Conservation (phyloP, 2,329 filamentous ascomycete species). For the Colletotrichum aenigma region DNA sequence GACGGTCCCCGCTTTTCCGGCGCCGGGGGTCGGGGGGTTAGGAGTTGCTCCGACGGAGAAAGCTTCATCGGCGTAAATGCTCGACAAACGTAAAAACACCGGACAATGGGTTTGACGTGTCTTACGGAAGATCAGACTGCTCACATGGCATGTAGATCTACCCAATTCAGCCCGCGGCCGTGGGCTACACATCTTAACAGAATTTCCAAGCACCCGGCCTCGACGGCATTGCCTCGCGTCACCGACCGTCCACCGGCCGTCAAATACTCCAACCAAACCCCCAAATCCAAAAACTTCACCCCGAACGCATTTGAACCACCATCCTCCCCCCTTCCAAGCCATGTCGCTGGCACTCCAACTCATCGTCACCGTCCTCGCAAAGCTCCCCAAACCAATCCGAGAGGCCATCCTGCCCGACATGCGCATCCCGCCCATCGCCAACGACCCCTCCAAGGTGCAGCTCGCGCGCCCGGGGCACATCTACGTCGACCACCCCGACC, state of each 20-base stretch:
- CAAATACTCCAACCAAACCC: not conserved
- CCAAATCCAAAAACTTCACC: not conserved
- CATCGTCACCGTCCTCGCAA: not conserved
- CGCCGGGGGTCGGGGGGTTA: not conserved
- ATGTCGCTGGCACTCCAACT: not conserved
- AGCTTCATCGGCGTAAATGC: not conserved
- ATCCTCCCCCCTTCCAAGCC: not conserved
- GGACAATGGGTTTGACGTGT: not conserved
- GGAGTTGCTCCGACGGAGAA: not conserved
- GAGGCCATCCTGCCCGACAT: not conserved
- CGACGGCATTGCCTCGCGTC: not conserved
- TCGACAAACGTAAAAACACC: not conserved
- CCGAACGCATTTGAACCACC: not conserved
- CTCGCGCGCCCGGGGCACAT: constrained; percentile 20
- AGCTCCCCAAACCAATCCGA: not conserved
- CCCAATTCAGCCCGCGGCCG: not conserved
- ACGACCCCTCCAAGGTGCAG: constrained; percentile 25
- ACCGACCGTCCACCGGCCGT: not conserved
- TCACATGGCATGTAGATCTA: not conserved
- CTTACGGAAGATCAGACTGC: not conserved
- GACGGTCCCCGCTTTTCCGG: not conserved
- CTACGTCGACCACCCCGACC: constrained; percentile 27
- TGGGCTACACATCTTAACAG: not conserved
- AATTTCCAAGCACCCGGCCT: not conserved
- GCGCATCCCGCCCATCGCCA: not conserved